Evolutionary conservation across 306 rosid species (phyloP).

Genomic region (Vicia sativa): DNA sequence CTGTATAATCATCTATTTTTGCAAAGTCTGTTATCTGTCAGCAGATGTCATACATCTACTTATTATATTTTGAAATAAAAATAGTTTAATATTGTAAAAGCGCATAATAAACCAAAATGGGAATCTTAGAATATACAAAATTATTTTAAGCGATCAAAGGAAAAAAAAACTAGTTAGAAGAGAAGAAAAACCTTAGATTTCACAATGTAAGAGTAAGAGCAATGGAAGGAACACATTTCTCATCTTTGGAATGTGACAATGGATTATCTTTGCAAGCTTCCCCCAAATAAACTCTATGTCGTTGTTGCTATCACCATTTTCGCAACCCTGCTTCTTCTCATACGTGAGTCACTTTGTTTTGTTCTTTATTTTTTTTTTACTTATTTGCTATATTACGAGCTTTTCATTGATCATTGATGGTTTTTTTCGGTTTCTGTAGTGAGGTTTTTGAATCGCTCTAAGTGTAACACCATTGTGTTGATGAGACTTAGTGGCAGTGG

Average conservation of each 20-base stretch:
- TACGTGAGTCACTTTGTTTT: conserved; percentile 36
- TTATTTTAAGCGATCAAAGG: no score
- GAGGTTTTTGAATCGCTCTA: conserved; percentile 65
- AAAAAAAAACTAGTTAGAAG: not conserved
- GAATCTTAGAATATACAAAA: no score
- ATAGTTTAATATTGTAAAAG: no score
- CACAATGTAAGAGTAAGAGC: conserved; percentile 54
- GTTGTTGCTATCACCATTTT: conserved; percentile 52
- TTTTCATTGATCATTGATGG: not conserved
- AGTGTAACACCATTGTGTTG: conserved; percentile 70
- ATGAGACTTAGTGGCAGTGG: conserved; percentile 85
- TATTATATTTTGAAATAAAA: no score
- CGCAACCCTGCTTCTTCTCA: conserved; percentile 53
- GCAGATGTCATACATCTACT: no score
- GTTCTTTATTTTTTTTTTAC: not conserved
- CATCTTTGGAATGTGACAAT: conserved; percentile 41
- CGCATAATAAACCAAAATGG: no score
- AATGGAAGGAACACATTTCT: conserved; percentile 51
- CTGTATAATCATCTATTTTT: no score
- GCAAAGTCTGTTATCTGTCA: no score
- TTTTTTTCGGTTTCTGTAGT: conserved; percentile 48
- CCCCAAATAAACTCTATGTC: conserved; percentile 62
- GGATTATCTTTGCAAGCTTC: conserved; percentile 52
- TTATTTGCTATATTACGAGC: not conserved
- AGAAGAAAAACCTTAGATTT: conserved; percentile 8